Evolutionary conservation across 371 early-diverging fungal species (phyloP).

Genomic region (Mortierella sp.): DNA sequence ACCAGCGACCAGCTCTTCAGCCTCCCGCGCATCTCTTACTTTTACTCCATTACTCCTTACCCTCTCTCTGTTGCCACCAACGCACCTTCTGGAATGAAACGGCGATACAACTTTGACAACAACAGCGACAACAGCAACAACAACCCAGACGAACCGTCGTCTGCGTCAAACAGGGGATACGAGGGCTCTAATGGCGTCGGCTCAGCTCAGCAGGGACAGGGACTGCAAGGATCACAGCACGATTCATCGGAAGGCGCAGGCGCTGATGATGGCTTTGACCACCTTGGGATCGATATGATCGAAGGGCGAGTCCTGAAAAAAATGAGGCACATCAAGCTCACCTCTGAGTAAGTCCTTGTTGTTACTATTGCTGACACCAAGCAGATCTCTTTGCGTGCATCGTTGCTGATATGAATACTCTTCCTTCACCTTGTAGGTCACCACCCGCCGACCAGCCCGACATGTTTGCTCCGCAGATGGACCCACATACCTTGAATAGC

Average conservation of each 20-base stretch:
- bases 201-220: neutral
- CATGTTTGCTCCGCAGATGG: neutral
- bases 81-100: slow-evolving; percentile 22
- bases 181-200: neutral
- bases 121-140: neutral
- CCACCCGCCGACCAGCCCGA: slow-evolving; percentile 24
- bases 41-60: slow-evolving; percentile 48
- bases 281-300: slow-evolving; percentile 27
- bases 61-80: slow-evolving; percentile 26
- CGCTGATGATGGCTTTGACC: slow-evolving; percentile 20
- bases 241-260: neutral
- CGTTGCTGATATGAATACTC: neutral
- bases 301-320: slow-evolving; percentile 51
- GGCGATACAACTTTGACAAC: slow-evolving; percentile 20
- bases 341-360: slow-evolving; percentile 46
- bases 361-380: neutral
- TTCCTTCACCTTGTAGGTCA: slow-evolving; percentile 10
- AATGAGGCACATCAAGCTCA: slow-evolving; percentile 45
- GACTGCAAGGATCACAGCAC: neutral
- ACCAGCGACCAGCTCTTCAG: slow-evolving; percentile 18
- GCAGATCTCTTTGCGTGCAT: neutral
- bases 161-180: neutral
- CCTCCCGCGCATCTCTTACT: slow-evolving; percentile 47
- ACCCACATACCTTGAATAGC: neutral
- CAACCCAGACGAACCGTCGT: slow-evolving; percentile 2